These are phyloP conservation scores for Cocos nucifera DNA, from an alignment of 176 grass and related monocot species.

Conservation along the genomic window DNA sequence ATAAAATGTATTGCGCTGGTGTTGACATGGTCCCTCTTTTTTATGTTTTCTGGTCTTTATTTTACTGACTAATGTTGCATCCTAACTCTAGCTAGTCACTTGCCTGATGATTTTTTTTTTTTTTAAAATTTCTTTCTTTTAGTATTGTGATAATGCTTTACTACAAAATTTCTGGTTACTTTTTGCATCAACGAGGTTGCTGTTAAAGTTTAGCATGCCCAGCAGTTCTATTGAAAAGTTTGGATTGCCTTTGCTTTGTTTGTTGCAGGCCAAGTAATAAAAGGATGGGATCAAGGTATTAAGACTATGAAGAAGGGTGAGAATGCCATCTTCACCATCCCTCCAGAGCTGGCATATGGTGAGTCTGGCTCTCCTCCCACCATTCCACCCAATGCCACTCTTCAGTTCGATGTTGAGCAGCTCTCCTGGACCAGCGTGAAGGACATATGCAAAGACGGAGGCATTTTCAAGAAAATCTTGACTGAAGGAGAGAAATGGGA, in stretches of 20 bases:
- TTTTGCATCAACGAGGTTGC: no score
- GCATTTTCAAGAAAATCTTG: constrained; percentile 67
- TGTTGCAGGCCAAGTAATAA: constrained; percentile 66
- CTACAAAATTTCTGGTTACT: no score
- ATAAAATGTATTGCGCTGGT: no score
- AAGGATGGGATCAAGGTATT: constrained; percentile 86
- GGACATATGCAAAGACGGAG: constrained; percentile 85
- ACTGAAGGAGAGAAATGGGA: constrained; percentile 76
- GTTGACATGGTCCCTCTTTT: no score
- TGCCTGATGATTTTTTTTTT: no score
- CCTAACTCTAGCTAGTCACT: no score
- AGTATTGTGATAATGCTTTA: no score
- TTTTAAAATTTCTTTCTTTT: no score
- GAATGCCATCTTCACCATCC: constrained; percentile 78
- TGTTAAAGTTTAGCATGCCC: no score
- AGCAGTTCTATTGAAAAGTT: no score
- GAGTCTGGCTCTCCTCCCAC: constrained; percentile 59
- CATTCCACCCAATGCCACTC: constrained; percentile 61
- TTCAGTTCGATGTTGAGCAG: constrained; percentile 78
- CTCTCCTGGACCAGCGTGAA: constrained; percentile 68
- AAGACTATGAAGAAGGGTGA: constrained; percentile 93
- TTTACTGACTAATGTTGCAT: no score
- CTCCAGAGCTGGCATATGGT: constrained; percentile 72
- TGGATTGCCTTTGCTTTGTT: neutral
- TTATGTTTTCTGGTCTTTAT: no score